Evolutionary conservation across 495 filamentous ascomycete species (phyloP).

Genomic region (Podospora conica): DNA sequence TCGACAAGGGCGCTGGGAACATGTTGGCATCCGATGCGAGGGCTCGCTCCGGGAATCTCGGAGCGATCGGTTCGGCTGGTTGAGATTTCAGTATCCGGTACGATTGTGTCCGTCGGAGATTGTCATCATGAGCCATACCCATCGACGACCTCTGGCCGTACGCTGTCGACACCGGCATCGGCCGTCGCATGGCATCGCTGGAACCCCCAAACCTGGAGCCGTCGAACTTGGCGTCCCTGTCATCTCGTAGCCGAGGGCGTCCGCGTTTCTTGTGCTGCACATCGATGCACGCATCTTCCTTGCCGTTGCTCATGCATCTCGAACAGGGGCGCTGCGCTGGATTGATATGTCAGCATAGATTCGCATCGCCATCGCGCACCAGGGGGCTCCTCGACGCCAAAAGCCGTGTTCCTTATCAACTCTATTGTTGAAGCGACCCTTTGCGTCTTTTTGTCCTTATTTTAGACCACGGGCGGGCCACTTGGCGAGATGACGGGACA

Average conservation of each 20-base stretch:
- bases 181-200: conserved; percentile 41
- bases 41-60: conserved; percentile 43
- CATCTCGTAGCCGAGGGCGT: conserved; percentile 83
- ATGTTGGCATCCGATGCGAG: conserved; percentile 41
- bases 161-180: conserved; percentile 32
- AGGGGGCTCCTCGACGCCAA: background rate
- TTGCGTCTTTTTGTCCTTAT: background rate
- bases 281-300: conserved; percentile 83
- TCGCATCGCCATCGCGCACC: background rate
- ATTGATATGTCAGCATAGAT: conserved; percentile 21
- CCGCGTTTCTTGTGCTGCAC: conserved; percentile 96
- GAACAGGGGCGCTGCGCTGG: conserved; percentile 58
- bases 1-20: conserved; percentile 40
- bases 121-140: conserved; percentile 39
- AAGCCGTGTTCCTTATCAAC: background rate
- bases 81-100: conserved; percentile 58
- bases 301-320: conserved; percentile 55
- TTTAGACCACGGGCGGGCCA: background rate
- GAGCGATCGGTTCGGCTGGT: conserved; percentile 38
- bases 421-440: background rate
- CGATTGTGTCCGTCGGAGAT: conserved; percentile 43
- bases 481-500: conserved; percentile 20
- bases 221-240: conserved; percentile 54
- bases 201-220: conserved; percentile 39
- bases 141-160: conserved; percentile 34